A percentile compares a stretch with the other conserved stretches of the same genome.
Conservation (phyloP, 1,284 basidiomycete species). For the Malassezia nana region DNA sequence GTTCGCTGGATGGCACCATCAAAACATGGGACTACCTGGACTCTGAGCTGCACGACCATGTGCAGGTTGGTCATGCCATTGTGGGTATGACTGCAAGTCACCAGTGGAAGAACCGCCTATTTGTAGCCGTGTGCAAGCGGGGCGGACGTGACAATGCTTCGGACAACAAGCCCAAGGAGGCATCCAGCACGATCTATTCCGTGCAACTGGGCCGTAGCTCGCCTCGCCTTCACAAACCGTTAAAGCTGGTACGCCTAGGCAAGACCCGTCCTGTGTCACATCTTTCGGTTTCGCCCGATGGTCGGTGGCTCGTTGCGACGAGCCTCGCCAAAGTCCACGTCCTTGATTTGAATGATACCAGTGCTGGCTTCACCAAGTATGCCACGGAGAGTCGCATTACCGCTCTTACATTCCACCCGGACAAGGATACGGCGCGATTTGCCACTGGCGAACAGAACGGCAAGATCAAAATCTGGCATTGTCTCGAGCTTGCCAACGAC, state of each 20-base stretch:
- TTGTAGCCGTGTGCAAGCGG: slow-evolving; percentile 58
- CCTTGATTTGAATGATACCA: slow-evolving; percentile 25
- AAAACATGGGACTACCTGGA: slow-evolving; percentile 91
- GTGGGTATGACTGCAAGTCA: slow-evolving; percentile 63
- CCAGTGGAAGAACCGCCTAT: slow-evolving; percentile 60
- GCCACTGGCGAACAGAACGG: slow-evolving; percentile 84
- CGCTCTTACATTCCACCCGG: slow-evolving; percentile 77
- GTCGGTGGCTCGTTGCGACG: slow-evolving; percentile 70
- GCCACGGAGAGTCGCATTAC: slow-evolving; percentile 59
- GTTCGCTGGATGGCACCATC: slow-evolving; percentile 70
- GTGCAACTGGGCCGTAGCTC: slow-evolving; percentile 20
- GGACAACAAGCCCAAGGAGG: not conserved
- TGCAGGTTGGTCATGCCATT: slow-evolving; percentile 57
- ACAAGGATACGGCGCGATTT: slow-evolving; percentile 66
- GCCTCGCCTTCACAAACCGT: slow-evolving; percentile 12
- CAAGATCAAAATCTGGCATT: slow-evolving; percentile 83
- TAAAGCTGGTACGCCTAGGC: slow-evolving; percentile 56
- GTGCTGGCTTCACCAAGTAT: slow-evolving; percentile 64
- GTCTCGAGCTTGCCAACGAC: slow-evolving; percentile 52
- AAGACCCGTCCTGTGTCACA: slow-evolving; percentile 30
- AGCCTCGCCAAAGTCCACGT: slow-evolving; percentile 75
- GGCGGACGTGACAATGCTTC: slow-evolving; percentile 19
- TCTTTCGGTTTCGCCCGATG: slow-evolving; percentile 64
- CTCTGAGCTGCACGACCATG: slow-evolving; percentile 60
- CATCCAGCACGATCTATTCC: slow-evolving; percentile 24